phyloP scores from a whole-genome alignment of 2,329 filamentous ascomycete species.

The Monilinia laxa region DNA sequence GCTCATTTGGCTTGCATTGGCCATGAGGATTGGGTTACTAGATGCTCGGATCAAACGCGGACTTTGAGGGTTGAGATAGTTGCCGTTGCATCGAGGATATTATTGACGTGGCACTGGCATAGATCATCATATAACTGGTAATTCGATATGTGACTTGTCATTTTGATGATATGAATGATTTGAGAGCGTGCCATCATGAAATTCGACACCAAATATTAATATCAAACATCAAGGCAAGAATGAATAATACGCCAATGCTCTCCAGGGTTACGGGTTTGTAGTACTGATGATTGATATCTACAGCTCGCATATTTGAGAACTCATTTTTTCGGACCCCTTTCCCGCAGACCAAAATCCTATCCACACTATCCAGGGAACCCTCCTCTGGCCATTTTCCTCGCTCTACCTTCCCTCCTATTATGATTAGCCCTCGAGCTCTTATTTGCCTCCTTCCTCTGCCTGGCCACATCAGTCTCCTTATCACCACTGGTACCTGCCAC shows the following conservation, averaged over 20 bases:
- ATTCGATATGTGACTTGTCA: background rate
- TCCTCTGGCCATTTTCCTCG: constrained; percentile 63
- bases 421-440: constrained; percentile 85
- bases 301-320: background rate
- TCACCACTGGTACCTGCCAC: constrained; percentile 66
- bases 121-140: background rate
- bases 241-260: background rate
- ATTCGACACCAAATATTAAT: background rate
- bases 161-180: background rate
- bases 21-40: background rate
- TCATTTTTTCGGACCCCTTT: background rate
- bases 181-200: background rate
- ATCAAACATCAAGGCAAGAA: background rate
- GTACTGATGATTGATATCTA: background rate
- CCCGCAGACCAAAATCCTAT: background rate
- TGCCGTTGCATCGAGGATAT: background rate
- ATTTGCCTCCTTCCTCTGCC: constrained; percentile 76
- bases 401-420: constrained; percentile 71
- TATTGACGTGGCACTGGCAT: background rate
- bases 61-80: background rate
- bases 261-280: background rate
- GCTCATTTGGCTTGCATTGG: background rate
- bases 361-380: constrained; percentile 41
- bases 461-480: constrained; percentile 68
- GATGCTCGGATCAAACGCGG: background rate